Base-by-base conservation (phyloP, 1,284 basidiomycete genomes). In the Sanghuangporus sanghuang region DNA sequence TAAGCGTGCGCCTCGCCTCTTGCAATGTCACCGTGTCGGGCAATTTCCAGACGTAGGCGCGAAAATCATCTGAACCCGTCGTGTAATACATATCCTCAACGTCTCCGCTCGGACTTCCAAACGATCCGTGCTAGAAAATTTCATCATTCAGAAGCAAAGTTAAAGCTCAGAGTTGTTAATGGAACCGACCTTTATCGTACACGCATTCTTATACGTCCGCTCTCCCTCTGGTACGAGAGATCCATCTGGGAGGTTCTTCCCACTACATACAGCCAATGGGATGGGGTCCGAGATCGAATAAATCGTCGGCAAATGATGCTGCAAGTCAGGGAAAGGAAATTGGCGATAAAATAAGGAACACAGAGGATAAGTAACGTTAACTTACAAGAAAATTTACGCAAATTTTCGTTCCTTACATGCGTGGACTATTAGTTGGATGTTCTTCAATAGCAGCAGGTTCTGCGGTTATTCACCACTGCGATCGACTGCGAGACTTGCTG, bases 31-130 rank as follows among this genome's bases (percentile, higher is more conserved):
- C 66, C 0, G 80, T 63, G 3, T 79, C 71, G 1, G 90, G 90
- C 39, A 92, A 77, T 68, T 81, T 83, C 92, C 92, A 93, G n/a
- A 91, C 73, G 68, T 93, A 93, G 11, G 79, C 84, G 38, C 86
- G 79, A 70, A 93, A 93, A 72, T 93, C 89, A 70, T 93, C 91
- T 9, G 89, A 92, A 11, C 92, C 92, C 11, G 83, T 81, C 39
- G 79, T 80, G 69, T 87, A 93, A 69, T 87, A 84, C 35, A 79
- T 72, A 59, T 87, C 85, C 52, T 72, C 73, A 53, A 78, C 76
- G n/a, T 80, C 69, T 4, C 80, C 81, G 21, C 16, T 23, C 3
- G 79, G 78, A 0, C 84, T 82, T 42, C 90, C 88, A 66, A 93
- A 92, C 2, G 84, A 83, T 11, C 90, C 90, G 67, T 91, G 86